These are phyloP conservation scores for Colletotrichum zoysiae DNA, from an alignment of 2,329 filamentous ascomycete genomes.

Conservation along the genomic window DNA sequence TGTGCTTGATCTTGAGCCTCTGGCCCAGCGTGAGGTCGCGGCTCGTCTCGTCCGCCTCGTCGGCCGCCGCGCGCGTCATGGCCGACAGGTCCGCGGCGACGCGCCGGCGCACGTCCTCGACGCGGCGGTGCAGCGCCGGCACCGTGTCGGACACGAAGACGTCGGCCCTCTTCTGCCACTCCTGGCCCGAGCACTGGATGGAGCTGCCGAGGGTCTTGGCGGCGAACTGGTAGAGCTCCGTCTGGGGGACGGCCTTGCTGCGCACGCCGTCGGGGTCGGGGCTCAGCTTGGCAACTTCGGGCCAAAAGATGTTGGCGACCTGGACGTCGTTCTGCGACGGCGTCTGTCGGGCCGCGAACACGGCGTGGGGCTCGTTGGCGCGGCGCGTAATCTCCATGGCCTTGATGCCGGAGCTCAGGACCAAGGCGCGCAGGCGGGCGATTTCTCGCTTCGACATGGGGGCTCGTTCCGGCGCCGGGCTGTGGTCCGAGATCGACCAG, in stretches of 20 bases:
- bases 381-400: conserved; percentile 82
- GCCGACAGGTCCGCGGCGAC: conserved; percentile 67
- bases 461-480: conserved; percentile 52
- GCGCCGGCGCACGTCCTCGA: conserved; percentile 61
- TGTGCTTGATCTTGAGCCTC: conserved; percentile 82
- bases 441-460: conserved; percentile 78
- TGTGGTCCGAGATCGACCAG: conserved; percentile 65
- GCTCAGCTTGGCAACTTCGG: conserved; percentile 58
- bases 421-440: conserved; percentile 79
- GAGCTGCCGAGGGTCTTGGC: conserved; percentile 64
- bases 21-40: conserved; percentile 82
- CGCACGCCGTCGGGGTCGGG: conserved; percentile 51
- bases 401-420: conserved; percentile 90
- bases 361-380: conserved; percentile 61
- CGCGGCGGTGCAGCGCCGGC: conserved; percentile 62
- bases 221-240: conserved; percentile 64
- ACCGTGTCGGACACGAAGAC: conserved; percentile 69
- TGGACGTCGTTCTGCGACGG: conserved; percentile 47
- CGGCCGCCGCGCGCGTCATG: conserved; percentile 75
- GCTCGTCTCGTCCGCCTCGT: conserved; percentile 84
- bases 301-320: conserved; percentile 52
- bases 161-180: conserved; percentile 72
- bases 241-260: conserved; percentile 54
- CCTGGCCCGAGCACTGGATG: conserved; percentile 61
- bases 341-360: conserved; percentile 25